Base-by-base conservation (phyloP, 2,329 filamentous ascomycete species). In the Neofusicoccum laricinum region DNA sequence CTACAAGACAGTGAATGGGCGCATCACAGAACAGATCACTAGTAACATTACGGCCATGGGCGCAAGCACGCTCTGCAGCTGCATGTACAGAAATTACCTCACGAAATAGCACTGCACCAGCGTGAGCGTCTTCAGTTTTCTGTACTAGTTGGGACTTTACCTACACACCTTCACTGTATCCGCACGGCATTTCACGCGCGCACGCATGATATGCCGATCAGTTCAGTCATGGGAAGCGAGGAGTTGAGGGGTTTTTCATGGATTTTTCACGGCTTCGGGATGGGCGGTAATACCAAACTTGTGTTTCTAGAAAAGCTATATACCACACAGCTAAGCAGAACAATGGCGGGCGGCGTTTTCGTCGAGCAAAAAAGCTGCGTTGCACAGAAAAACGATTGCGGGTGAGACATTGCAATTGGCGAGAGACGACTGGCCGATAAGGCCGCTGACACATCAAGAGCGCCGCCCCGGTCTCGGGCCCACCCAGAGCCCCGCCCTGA, bases 81-180 rank as follows among this genome's bases (percentile, higher is more conserved):
- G 82, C 71, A 69, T 79, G 57, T 84, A 84, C 69, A 76, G 75
- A 65, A 83, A 79, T 64, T 78, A 62, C 32, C 58, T 65, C 11
- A 59, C 55, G 7, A 46, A 46, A 21, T 59, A 45, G 30, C 4
- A 15, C n/a, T 7, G 17, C 12, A 40, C 34, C 36, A 3, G 34
- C 10, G 38, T 17, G 48, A 36, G 40, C 5, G 25, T 46, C 30
- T 59, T 46, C n/a, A 14, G 14, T 48, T 59, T n/a, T 46, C 32
- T 46, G 41, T 25, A 48, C 11, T 10, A 6, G 3, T 25, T 59
- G 14, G 36, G 38, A 14, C 19, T n/a, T 25, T 25, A 15, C 34
- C 17, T 15, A 17, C 36, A 38, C 14, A 38, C 36, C 46, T 46
- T 32, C 14, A 14, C 21, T 59, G n/a, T 59, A 36, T 46, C 36